phyloP scores from a whole-genome alignment of 768 basidiomycete genomes.

The Mycena crocata region DNA sequence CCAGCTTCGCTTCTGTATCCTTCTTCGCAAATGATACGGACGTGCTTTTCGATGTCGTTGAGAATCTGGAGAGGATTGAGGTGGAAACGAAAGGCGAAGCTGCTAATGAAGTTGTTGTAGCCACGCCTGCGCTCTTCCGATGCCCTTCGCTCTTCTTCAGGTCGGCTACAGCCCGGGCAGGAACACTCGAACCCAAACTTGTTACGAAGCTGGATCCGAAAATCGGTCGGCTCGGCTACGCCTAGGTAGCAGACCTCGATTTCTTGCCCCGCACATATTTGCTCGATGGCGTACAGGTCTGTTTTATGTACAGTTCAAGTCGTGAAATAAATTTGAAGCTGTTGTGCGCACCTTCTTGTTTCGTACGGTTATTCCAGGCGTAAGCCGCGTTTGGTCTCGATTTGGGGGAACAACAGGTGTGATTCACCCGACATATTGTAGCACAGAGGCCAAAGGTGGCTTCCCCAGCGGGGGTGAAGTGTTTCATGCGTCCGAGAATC shows the following conservation, averaged over 20 bases:
- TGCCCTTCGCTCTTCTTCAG: neutral
- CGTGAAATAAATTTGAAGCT: neutral
- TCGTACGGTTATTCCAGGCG: neutral
- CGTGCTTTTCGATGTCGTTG: neutral
- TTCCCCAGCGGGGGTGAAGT: constrained; percentile 15
- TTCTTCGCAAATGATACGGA: constrained; percentile 12
- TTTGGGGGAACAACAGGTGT: constrained; percentile 17
- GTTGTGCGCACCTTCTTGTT: constrained; percentile 5
- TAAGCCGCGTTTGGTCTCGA: constrained; percentile 6
- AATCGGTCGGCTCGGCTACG: neutral
- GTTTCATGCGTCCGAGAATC: neutral
- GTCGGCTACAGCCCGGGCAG: constrained; percentile 11
- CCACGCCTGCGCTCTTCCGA: neutral
- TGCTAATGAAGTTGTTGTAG: constrained; percentile 3
- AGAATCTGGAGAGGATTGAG: neutral
- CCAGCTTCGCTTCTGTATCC: constrained; percentile 1
- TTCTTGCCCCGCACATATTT: constrained; percentile 16
- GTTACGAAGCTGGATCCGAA: neutral
- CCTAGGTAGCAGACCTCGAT: constrained; percentile 19
- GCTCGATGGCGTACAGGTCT: constrained; percentile 12
- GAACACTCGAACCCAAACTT: constrained; percentile 10
- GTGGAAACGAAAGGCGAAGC: neutral
- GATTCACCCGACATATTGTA: constrained; percentile 22
- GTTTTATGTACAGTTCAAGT: neutral
- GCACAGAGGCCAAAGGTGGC: neutral